phyloP scores from a whole-genome alignment of 805 yeast genomes.

The Zygosaccharomyces pseudorouxii region DNA sequence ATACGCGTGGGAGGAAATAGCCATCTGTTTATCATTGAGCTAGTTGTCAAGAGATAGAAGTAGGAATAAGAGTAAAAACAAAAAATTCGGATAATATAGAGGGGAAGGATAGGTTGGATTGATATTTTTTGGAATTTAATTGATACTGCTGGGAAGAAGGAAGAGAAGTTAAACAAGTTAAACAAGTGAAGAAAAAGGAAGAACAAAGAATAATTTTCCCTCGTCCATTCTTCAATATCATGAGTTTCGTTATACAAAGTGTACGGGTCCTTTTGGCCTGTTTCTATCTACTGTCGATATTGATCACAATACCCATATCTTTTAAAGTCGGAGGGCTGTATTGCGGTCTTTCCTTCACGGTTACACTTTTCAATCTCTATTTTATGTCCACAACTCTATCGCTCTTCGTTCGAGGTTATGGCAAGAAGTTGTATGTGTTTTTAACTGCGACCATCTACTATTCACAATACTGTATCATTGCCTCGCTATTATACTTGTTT shows the following conservation, averaged over 20 bases:
- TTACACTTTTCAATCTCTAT: conserved; percentile 66
- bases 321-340: conserved; percentile 89
- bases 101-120: background rate
- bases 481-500: conserved; percentile 70
- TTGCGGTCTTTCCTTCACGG: conserved; percentile 83
- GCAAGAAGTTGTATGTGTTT: conserved; percentile 20
- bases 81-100: background rate
- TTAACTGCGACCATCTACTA: conserved; percentile 53
- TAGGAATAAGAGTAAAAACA: background rate
- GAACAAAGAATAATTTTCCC: background rate
- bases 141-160: background rate
- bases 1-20: background rate
- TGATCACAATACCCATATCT: conserved; percentile 84
- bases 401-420: conserved; percentile 39
- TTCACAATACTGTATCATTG: conserved; percentile 76
- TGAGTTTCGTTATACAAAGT: conserved; percentile 20
- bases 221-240: background rate
- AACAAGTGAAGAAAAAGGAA: background rate
- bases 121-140: background rate
- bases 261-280: conserved; percentile 43
- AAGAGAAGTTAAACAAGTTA: background rate
- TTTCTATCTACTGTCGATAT: conserved; percentile 60
- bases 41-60: background rate
- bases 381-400: conserved; percentile 69
- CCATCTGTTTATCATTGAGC: background rate